Evolutionary conservation across 208 protist genomes (phyloP), one percentile per base, ranked within the genome.

Genomic region (Crithidia bombi): DNA sequence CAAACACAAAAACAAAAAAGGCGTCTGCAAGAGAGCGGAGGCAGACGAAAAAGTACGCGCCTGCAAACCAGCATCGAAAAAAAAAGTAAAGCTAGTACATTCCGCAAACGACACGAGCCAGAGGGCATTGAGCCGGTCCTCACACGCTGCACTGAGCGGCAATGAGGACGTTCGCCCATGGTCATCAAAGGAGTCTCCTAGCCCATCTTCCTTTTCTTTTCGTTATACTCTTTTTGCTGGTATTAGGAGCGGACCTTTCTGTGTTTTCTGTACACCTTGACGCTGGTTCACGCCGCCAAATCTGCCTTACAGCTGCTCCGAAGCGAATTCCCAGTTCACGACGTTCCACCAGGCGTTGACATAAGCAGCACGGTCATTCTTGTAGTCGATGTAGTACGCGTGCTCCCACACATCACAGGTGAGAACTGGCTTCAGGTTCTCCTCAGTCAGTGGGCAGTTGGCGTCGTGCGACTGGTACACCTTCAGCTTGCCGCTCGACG

Each of bases 371-470:
- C 94, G 89, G 72, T 95, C 91, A 75, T 98, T 98, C 74, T 79
- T 86, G 86, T 98, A 98, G 86, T 98, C 94, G 69, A 98, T 91
- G 81, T 98, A 98, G 91, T 98, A 98, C 17, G 96, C 96, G 83
- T 98, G 96, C 83, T 98, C 94, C 96, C 94, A 98, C 65, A 98
- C 90, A 81, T 98, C 96, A 76, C 92, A 97, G 59, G 87, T 72
- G 21, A 98, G 71, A 33, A 97, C 62, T 14, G 93, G 95, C 67
- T 81, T 79, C 1, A 95, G 66, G 72, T 86, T 73, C 43, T 28
- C 32, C 65, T 92, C 86, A 23, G 83, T 83, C 33, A 97, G 62
- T 36, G 94, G 94, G 80, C 72, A 88, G 69, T 69, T 83, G 43
- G 85, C 91, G 50, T 97, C 91, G 76, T 93, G 90, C 44, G 85